Percentiles rank a stretch among this genome's conserved stretches.
phyloP scores from a whole-genome alignment of 345 rosid species.

The Gossypium bickii region DNA sequence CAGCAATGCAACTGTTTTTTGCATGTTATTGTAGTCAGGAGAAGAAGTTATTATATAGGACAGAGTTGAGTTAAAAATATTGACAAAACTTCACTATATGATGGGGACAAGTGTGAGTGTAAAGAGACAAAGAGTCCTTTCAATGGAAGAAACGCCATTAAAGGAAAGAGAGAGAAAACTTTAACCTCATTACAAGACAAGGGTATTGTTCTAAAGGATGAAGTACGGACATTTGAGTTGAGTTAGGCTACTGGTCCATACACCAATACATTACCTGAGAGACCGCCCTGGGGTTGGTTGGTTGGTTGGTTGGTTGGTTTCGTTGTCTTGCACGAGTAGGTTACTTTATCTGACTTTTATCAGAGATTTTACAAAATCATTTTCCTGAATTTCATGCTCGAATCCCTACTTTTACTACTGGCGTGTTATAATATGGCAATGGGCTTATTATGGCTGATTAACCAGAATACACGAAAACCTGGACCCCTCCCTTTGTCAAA shows the following conservation, averaged over 20 bases:
- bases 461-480: neutral
- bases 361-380: neutral
- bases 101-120: slow-evolving; percentile 24
- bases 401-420: neutral
- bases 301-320: slow-evolving; percentile 40
- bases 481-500: neutral
- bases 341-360: slow-evolving; percentile 17
- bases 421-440: neutral
- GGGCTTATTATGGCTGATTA: neutral
- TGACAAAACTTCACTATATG: slow-evolving; percentile 24
- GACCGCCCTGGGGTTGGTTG: slow-evolving; percentile 16
- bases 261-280: slow-evolving; percentile 51
- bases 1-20: slow-evolving; percentile 1
- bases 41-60: slow-evolving; percentile 35
- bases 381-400: neutral
- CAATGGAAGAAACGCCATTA: neutral
- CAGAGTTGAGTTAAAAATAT: slow-evolving; percentile 12
- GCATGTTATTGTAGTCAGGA: neutral
- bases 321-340: slow-evolving; percentile 45
- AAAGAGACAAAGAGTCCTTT: neutral
- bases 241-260: slow-evolving; percentile 45
- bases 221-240: slow-evolving; percentile 22
- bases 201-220: slow-evolving; percentile 9
- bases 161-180: neutral
- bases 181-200: neutral